A percentile compares a stretch with the other conserved stretches of the same genome.
Evolutionary conservation across 805 yeast species (phyloP).

Genomic region (Kazachstania psychrophila): DNA sequence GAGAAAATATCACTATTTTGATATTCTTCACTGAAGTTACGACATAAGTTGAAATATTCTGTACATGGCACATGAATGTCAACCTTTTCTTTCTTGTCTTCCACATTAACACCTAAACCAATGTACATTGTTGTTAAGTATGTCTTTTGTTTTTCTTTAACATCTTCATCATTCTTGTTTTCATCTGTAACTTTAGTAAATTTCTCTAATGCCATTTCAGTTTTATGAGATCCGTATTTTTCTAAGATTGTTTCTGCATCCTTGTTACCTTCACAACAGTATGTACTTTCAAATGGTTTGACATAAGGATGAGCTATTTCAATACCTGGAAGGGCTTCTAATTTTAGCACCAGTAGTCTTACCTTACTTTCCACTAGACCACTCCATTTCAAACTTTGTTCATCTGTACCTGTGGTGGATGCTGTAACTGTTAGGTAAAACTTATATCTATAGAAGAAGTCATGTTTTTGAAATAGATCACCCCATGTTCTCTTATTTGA

Average conservation of each 20-base stretch:
- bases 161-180: slow-evolving; percentile 27
- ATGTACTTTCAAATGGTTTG: slow-evolving; percentile 57
- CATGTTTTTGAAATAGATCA: slow-evolving; percentile 67
- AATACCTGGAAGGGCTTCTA: slow-evolving; percentile 70
- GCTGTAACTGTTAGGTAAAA: slow-evolving; percentile 79
- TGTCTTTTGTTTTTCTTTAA: slow-evolving; percentile 30
- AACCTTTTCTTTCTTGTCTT: slow-evolving; percentile 51
- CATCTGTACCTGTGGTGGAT: slow-evolving; percentile 61
- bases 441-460: slow-evolving; percentile 74
- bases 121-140: slow-evolving; percentile 70
- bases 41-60: slow-evolving; percentile 76
- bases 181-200: slow-evolving; percentile 31
- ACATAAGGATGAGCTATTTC: slow-evolving; percentile 84
- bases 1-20: slow-evolving; percentile 44
- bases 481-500: slow-evolving; percentile 61
- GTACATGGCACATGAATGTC: slow-evolving; percentile 86
- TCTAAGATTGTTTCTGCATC: slow-evolving; percentile 48
- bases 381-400: slow-evolving; percentile 83
- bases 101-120: slow-evolving; percentile 50
- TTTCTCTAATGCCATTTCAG: slow-evolving; percentile 36
- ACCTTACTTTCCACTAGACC: slow-evolving; percentile 88
- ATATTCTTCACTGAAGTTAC: slow-evolving; percentile 59
- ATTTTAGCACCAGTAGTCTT: slow-evolving; percentile 70
- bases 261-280: slow-evolving; percentile 40
- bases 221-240: slow-evolving; percentile 52